Conservation (phyloP, 352 stramenopile genomes). For the Phytophthora meadii region DNA sequence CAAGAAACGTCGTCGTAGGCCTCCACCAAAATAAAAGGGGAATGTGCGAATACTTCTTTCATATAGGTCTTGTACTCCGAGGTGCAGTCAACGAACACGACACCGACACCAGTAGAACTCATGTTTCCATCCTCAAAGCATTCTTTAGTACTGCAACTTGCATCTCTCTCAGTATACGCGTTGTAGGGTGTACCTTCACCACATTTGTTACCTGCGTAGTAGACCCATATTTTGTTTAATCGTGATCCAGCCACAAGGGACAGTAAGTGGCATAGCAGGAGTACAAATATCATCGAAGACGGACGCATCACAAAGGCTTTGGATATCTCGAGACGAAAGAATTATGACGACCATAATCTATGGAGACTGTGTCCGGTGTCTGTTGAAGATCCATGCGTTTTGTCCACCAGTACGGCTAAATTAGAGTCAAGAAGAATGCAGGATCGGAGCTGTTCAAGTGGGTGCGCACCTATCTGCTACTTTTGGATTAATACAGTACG, state of each 20-base stretch:
- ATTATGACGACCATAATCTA: not conserved
- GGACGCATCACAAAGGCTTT: not conserved
- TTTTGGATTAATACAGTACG: too few relatives aligned
- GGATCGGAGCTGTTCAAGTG: too few relatives aligned
- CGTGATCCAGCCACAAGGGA: not conserved
- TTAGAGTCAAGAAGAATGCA: too few relatives aligned
- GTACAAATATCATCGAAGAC: not conserved
- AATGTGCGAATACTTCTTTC: slow-evolving; percentile 14
- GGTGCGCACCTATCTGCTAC: too few relatives aligned
- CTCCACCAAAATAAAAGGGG: slow-evolving; percentile 32
- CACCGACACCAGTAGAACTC: slow-evolving; percentile 14
- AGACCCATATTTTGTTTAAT: slow-evolving; percentile 24
- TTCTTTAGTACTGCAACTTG: slow-evolving; percentile 4
- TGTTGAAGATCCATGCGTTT: too few relatives aligned
- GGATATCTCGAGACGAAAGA: not conserved
- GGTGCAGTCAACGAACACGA: slow-evolving; percentile 30
- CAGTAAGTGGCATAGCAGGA: not conserved
- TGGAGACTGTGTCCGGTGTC: too few relatives aligned
- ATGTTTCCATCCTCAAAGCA: slow-evolving; percentile 20
- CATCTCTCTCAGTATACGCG: slow-evolving; percentile 15
- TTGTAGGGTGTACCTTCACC: slow-evolving; percentile 29
- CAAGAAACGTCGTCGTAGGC: slow-evolving; percentile 15
- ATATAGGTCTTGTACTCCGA: slow-evolving; percentile 31
- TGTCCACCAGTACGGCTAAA: too few relatives aligned
- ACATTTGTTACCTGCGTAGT: slow-evolving; percentile 23